Evolutionary conservation across 345 rosid genomes (phyloP), one percentile per base, ranked within the genome.

Genomic region (Moringa oleifera): DNA sequence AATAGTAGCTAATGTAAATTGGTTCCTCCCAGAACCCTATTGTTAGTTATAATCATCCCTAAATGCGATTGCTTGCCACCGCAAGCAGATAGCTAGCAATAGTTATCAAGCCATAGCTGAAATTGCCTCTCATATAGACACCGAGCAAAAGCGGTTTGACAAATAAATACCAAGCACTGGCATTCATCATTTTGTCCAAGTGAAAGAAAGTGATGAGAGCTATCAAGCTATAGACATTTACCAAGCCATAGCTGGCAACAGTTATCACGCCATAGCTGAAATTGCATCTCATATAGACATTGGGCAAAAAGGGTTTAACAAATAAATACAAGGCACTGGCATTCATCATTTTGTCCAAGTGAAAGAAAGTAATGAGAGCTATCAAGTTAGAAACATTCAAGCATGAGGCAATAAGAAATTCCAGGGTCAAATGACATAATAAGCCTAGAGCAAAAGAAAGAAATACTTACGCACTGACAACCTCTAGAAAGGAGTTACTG

Each of bases 1-100:
- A n/a, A n/a, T n/a, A n/a, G n/a, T n/a, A n/a, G n/a, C n/a, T n/a
- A n/a, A n/a, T n/a, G n/a, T n/a, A n/a, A n/a, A n/a, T n/a, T n/a
- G n/a, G n/a, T n/a, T n/a, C n/a, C n/a, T n/a, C n/a, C n/a, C n/a
- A n/a, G n/a, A n/a, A n/a, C n/a, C n/a, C n/a, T n/a, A n/a, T n/a
- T n/a, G n/a, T n/a, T n/a, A n/a, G n/a, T n/a, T n/a, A n/a, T n/a
- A n/a, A n/a, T n/a, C n/a, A n/a, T n/a, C n/a, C n/a, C n/a, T n/a
- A n/a, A n/a, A n/a, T n/a, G n/a, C n/a, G n/a, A n/a, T n/a, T n/a
- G n/a, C n/a, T n/a, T n/a, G n/a, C n/a, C n/a, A n/a, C n/a, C n/a
- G n/a, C n/a, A n/a, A n/a, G n/a, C n/a, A n/a, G n/a, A 41, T 41
- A 36, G 70, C 37, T 22, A 54, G 52, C 20, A 61, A 56, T 23